phyloP scores from a whole-genome alignment of 2,329 filamentous ascomycete genomes.

The Ophiostoma sp. region DNA sequence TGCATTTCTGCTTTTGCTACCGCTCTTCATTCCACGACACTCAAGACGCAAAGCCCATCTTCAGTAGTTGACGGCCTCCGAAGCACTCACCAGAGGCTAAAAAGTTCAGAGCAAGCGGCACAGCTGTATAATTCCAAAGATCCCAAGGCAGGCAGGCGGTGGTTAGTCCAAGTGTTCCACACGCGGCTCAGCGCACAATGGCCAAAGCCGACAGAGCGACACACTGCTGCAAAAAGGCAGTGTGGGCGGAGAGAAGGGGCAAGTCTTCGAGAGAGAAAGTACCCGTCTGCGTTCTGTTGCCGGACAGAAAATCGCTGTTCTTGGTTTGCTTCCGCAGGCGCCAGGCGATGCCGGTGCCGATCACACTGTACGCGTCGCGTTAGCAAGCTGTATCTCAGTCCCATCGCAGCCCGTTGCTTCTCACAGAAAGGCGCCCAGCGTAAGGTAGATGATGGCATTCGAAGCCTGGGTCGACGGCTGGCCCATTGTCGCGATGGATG shows the following conservation, averaged over 20 bases:
- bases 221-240: too few relatives aligned
- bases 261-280: conserved; percentile 17
- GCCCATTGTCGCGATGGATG: conserved; percentile 50
- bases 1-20: background rate
- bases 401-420: background rate
- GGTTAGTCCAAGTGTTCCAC: conserved; percentile 15
- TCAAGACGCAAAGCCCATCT: conserved; percentile 22
- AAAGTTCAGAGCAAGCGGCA: conserved; percentile 81
- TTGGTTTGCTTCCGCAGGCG: conserved; percentile 55
- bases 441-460: conserved; percentile 77
- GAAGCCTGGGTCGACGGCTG: conserved; percentile 69
- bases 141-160: conserved; percentile 15
- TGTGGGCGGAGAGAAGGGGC: conserved; percentile 5
- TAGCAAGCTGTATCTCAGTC: background rate
- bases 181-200: background rate
- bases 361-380: conserved; percentile 42
- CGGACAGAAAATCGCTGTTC: conserved; percentile 65
- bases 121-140: conserved; percentile 45
- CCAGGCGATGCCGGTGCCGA: conserved; percentile 58
- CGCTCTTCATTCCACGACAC: conserved; percentile 11
- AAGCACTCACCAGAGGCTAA: conserved; percentile 80
- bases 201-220: background rate
- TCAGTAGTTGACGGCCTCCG: conserved; percentile 32
- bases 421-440: conserved; percentile 72
- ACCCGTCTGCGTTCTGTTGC: conserved; percentile 82